A percentile compares a stretch with the other conserved stretches of the same genome.
Evolutionary conservation across 2,329 filamentous ascomycete genomes (phyloP).

Genomic region (Catunica adiposa): DNA sequence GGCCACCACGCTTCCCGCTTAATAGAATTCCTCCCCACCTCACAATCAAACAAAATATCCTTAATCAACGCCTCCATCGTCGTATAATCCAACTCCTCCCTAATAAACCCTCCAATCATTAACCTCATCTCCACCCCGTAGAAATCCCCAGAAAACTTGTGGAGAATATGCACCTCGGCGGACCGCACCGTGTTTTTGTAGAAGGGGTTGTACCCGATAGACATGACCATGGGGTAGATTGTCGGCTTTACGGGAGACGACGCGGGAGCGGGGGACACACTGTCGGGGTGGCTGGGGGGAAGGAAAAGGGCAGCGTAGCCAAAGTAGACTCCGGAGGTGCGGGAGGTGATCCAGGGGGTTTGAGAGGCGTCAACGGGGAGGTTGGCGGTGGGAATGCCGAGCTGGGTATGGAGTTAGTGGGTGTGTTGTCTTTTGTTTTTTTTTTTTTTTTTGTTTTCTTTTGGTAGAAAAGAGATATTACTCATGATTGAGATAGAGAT

Average conservation of each 20-base stretch:
- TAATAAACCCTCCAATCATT: conserved; percentile 69
- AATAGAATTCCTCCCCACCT: conserved; percentile 62
- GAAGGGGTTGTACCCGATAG: conserved; percentile 91
- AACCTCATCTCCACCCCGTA: conserved; percentile 69
- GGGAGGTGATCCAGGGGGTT: conserved; percentile 42
- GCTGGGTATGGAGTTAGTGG: too few relatives aligned
- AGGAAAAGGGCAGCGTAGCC: conserved; percentile 68
- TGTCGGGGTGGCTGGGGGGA: conserved; percentile 30
- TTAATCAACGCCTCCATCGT: conserved; percentile 66
- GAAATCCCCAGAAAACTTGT: conserved; percentile 63
- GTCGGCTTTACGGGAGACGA: conserved; percentile 17
- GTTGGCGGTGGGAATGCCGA: conserved; percentile 94
- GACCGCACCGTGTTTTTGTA: conserved; percentile 81
- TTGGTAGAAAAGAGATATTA: too few relatives aligned
- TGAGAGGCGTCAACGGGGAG: conserved; percentile 53
- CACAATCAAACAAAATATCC: conserved; percentile 80
- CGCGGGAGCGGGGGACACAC: conserved; percentile 16
- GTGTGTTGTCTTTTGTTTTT: too few relatives aligned
- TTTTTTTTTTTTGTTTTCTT: too few relatives aligned
- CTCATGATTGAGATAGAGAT: not conserved
- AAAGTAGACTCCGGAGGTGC: conserved; percentile 77
- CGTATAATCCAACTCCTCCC: conserved; percentile 78
- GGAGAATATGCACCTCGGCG: conserved; percentile 82
- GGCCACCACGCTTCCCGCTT: conserved; percentile 44
- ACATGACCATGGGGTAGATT: conserved; percentile 79